Conservation (phyloP, 345 rosid species). For the Eucalyptus virginea region DNA sequence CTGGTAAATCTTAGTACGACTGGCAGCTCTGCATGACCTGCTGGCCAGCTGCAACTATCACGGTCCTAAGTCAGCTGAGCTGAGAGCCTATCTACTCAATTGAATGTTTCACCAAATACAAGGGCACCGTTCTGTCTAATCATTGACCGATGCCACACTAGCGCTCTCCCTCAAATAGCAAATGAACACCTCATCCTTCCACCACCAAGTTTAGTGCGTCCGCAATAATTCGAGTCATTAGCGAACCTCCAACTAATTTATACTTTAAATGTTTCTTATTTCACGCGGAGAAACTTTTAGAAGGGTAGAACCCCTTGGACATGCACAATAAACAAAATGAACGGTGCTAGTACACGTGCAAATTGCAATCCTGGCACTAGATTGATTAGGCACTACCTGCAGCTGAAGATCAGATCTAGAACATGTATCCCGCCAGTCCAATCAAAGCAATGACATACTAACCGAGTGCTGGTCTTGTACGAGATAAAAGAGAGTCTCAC, state of each 20-base stretch:
- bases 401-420: background rate
- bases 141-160: background rate
- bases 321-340: too few species aligned
- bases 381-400: background rate
- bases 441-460: background rate
- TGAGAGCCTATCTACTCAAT: background rate
- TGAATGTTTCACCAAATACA: background rate
- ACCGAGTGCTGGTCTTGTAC: background rate
- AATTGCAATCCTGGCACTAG: background rate
- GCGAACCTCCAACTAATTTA: background rate
- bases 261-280: background rate
- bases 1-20: background rate
- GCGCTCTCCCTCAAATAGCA: background rate
- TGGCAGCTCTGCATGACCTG: background rate
- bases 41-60: background rate
- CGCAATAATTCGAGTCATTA: background rate
- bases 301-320: too few species aligned
- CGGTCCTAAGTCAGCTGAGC: background rate
- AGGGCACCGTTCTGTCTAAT: background rate
- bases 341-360: background rate
- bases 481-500: conserved; percentile 7
- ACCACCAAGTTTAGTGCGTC: background rate
- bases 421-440: background rate
- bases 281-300: too few species aligned
- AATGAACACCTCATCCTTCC: background rate